Evolutionary conservation across 306 rosid genomes (phyloP), one percentile per base, ranked within the genome.

Genomic region (Phaseolus lunatus): DNA sequence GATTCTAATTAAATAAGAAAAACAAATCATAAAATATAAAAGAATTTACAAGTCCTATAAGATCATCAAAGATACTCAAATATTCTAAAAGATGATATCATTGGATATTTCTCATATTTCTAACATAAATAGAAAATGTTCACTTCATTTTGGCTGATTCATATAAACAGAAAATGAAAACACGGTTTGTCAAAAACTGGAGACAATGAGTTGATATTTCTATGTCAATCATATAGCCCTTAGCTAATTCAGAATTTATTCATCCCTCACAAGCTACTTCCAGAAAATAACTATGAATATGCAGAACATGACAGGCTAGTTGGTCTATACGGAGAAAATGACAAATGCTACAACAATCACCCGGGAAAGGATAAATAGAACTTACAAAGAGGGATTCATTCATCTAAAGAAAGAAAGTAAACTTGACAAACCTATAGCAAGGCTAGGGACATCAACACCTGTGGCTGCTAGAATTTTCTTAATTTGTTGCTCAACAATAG

Each of bases 381-480:
- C 47, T 47, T 73, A 35, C 22, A 24, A 24, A 48, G 56, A 66
- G 66, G 50, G 69, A 44, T 39, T 9, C 16, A 44, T 39, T 9
- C 16, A 33, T 7, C 49, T 47, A 54, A 19, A 76, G 53, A 62
- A 62, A 56, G 57, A 44, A 89, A 26, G 49, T 48, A 53, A 41
- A 75, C 45, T 18, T n/a, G 29, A 64, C 86, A 47, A 66, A 82
- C 99, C 99, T 90, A 90, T 76, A 74, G 89, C 89, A 59, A 95
- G 92, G 88, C 99, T 95, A 53, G 98, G 99, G 84, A 92, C 85
- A 82, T 88, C 88, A 80, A 95, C 99, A 33, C 99, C 99, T 7
- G 99, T 95, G 58, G 97, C 90, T 24, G 97, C 99, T 65, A 95
- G 78, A 79, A 92, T 91, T 85, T 89, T 89, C 82, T 88, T 92